Percentiles rank a stretch among this genome's conserved stretches.
Evolutionary conservation across 2,329 filamentous ascomycete genomes (phyloP).

Genomic region (Dactylellina haptotyla): DNA sequence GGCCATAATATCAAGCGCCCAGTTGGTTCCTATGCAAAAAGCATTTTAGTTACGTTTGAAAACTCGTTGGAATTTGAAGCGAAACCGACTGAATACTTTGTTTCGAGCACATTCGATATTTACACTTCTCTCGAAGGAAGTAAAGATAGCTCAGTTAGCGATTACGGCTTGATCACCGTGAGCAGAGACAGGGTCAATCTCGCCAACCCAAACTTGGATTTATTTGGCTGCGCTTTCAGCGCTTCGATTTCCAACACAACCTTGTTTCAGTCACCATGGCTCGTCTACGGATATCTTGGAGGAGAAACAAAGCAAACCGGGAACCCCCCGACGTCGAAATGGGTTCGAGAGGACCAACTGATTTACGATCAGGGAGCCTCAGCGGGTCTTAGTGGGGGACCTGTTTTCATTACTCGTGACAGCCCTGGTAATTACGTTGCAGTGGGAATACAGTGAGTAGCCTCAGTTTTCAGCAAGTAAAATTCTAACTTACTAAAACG

Average conservation of each 20-base stretch:
- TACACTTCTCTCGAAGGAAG: not conserved
- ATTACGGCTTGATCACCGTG: not conserved
- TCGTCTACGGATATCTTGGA: not conserved
- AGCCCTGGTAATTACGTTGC: not conserved
- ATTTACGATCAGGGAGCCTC: not conserved
- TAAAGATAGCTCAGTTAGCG: not conserved
- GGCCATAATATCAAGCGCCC: not conserved
- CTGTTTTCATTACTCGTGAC: not conserved
- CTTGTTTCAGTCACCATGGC: not conserved
- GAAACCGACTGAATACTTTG: not conserved
- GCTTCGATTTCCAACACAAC: not conserved
- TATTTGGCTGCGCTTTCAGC: not conserved
- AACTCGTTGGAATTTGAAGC: not conserved
- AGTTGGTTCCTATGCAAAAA: not conserved
- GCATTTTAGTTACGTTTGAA: not conserved
- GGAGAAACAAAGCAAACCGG: not conserved
- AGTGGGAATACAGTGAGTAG: not conserved
- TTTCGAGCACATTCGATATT: not conserved
- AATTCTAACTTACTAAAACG: not conserved
- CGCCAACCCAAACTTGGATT: not conserved
- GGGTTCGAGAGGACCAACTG: not conserved
- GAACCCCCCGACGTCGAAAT: not conserved
- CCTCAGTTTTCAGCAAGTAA: not conserved
- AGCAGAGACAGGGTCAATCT: not conserved
- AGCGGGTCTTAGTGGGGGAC: not conserved